Base-by-base conservation (phyloP, 2,329 filamentous ascomycete species). In the Phyllosticta citriasiana region DNA sequence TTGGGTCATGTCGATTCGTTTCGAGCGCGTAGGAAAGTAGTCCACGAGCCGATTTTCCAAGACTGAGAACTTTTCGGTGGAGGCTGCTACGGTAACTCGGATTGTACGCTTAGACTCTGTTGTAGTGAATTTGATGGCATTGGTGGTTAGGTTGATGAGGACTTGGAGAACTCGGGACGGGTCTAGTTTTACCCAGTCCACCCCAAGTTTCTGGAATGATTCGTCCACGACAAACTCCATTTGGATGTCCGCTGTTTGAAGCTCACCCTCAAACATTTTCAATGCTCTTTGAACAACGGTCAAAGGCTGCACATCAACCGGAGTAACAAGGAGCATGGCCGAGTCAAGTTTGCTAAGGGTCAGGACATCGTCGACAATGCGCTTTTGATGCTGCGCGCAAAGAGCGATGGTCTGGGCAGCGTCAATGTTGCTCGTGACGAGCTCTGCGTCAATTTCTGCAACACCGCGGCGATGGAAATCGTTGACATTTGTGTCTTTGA, bases 41-140 rank as follows among this genome's bases (percentile, higher is more conserved):
- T 82, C 79, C 2, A 88, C 86, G 1, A 72, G 69, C 1, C 73
- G 70, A 14, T 71, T 67, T n/a, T 68, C 63, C 47, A 74, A 72
- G 7, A 75, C 71, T 3, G 78, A 77, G 5, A 80, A 80, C 3
- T 82, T 76, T 24, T 84, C 75, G 35, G 73, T 79, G 1, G 86
- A 88, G 0, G 86, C 87, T 50, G 82, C 84, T 2, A 91, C 76
- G 1, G 80, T 84, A 24, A 91, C 83, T 6, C 79, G 79, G 64
- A 91, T 91, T 3, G 83, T 82, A 7, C 85, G 81, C 12, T 77
- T 82, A 16, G 79, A 78, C 19, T 86, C 83, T 0, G 79, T 79
- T 40, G 84, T 84, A 0, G 89, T 93, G 69, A 92, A 93, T 67
- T 93, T 93, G 71, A 93, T 86, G 0, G 88, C 88, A 67, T 93